These are phyloP conservation scores for Alternaria alternata DNA, from an alignment of 2,329 filamentous ascomycete species.

Conservation along the genomic window DNA sequence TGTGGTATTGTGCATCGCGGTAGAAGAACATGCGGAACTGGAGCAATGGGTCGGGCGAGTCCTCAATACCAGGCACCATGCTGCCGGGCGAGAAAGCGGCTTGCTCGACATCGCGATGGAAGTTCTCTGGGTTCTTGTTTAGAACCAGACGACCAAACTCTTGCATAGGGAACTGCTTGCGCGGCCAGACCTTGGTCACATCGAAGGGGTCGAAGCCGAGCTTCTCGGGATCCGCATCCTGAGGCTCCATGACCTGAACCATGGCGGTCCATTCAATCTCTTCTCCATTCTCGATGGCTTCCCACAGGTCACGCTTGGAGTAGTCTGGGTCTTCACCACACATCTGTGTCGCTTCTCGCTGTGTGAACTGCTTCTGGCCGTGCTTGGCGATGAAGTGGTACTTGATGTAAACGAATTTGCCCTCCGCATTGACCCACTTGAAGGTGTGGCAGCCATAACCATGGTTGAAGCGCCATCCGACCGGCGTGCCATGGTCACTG, in stretches of 20 bases:
- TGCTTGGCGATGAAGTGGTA: slow-evolving; percentile 59
- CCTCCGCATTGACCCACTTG: slow-evolving; percentile 58
- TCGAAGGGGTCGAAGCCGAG: slow-evolving; percentile 64
- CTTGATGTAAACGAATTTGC: slow-evolving; percentile 62
- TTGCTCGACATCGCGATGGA: slow-evolving; percentile 53
- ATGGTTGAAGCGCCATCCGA: slow-evolving; percentile 53
- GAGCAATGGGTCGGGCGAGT: slow-evolving; percentile 38
- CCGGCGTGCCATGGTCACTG: slow-evolving; percentile 59
- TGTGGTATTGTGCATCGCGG: slow-evolving; percentile 60
- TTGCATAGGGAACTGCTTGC: slow-evolving; percentile 58
- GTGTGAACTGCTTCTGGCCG: slow-evolving; percentile 59
- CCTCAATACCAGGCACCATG: slow-evolving; percentile 62
- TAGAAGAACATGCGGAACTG: slow-evolving; percentile 39
- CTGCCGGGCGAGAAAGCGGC: slow-evolving; percentile 58
- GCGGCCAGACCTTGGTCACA: slow-evolving; percentile 63
- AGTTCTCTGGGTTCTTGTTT: slow-evolving; percentile 65
- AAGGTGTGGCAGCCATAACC: slow-evolving; percentile 59
- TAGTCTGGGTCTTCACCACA: slow-evolving; percentile 61
- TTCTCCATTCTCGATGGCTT: slow-evolving; percentile 54
- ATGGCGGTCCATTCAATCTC: slow-evolving; percentile 56
- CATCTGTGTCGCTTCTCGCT: slow-evolving; percentile 55
- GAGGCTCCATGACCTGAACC: slow-evolving; percentile 57
- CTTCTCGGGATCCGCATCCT: slow-evolving; percentile 57
- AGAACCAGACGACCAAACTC: slow-evolving; percentile 60
- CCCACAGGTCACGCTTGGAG: slow-evolving; percentile 58